Conservation (phyloP, 106 monocot genomes). For the Vanilla planifolia region DNA sequence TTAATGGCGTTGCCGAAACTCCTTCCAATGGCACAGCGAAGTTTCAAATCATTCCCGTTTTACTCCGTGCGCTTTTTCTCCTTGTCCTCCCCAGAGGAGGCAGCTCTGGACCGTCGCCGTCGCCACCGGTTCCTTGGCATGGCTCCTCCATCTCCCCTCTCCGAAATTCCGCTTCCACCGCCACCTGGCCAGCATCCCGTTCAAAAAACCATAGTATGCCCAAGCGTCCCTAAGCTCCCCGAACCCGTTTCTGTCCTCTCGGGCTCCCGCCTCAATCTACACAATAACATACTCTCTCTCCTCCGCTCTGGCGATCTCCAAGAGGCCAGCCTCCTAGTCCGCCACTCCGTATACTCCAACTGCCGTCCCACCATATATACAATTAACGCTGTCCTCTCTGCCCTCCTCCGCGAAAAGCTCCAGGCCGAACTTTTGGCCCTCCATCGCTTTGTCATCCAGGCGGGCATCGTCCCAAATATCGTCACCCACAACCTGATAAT, state of each 20-base stretch:
- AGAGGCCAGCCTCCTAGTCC: slow-evolving; percentile 69
- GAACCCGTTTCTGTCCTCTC: slow-evolving; percentile 50
- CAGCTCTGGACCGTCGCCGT: slow-evolving; percentile 50
- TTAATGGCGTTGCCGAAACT: slow-evolving; percentile 37
- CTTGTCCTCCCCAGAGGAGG: slow-evolving; percentile 55
- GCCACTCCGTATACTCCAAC: slow-evolving; percentile 91
- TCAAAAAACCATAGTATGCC: slow-evolving; percentile 18
- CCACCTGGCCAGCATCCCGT: slow-evolving; percentile 10
- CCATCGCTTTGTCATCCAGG: slow-evolving; percentile 78
- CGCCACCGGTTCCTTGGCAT: slow-evolving; percentile 48
- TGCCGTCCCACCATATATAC: slow-evolving; percentile 84
- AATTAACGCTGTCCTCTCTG: slow-evolving; percentile 62
- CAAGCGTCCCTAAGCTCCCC: slow-evolving; percentile 66
- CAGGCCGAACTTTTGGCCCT: slow-evolving; percentile 65
- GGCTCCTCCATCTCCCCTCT: slow-evolving; percentile 33
- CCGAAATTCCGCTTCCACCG: slow-evolving; percentile 32
- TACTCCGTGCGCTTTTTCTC: slow-evolving; percentile 24
- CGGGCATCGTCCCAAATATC: slow-evolving; percentile 52
- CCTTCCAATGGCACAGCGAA: slow-evolving; percentile 29
- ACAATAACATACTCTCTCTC: slow-evolving; percentile 63
- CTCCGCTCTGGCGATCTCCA: slow-evolving; percentile 63
- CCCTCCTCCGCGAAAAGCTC: slow-evolving; percentile 55
- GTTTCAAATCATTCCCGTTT: neutral
- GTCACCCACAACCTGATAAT: slow-evolving; percentile 69
- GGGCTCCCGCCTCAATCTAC: slow-evolving; percentile 56